phyloP scores from a whole-genome alignment of 2,329 filamentous ascomycete genomes.

The Cladophialophora immunda region DNA sequence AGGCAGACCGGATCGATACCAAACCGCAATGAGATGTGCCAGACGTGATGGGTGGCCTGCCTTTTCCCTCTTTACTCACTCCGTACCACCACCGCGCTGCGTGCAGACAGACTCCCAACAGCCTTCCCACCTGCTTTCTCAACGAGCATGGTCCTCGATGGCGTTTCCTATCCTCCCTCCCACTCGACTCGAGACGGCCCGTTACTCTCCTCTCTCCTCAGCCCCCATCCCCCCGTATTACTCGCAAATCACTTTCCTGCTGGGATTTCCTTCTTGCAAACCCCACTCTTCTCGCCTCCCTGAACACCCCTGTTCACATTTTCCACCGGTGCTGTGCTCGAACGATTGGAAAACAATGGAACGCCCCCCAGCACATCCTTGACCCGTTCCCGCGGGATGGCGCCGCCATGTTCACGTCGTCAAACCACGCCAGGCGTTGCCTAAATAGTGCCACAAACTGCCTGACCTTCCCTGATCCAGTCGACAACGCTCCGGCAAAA shows the following conservation, averaged over 20 bases:
- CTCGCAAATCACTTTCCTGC: background rate
- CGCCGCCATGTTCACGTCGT: conserved; percentile 28
- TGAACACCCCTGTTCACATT: conserved; percentile 9
- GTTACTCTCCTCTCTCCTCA: background rate
- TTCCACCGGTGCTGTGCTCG: conserved; percentile 13
- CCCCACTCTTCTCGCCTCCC: conserved; percentile 11
- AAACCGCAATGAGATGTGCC: conserved; percentile 11
- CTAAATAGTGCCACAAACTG: conserved; percentile 10
- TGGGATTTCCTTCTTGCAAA: conserved; percentile 2
- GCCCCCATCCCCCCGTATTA: conserved; percentile 3
- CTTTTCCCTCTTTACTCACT: background rate
- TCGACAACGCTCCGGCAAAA: conserved; percentile 4
- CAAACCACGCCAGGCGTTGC: conserved; percentile 22
- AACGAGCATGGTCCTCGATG: background rate
- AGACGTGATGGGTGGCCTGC: background rate
- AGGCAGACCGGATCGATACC: conserved; percentile 14
- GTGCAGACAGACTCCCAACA: background rate
- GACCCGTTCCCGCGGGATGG: conserved; percentile 31
- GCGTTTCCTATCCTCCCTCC: background rate
- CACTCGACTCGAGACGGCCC: background rate
- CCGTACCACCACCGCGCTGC: background rate
- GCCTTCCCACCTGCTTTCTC: no score
- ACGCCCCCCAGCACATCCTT: conserved; percentile 23
- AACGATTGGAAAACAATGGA: conserved; percentile 29
- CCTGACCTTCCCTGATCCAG: conserved; percentile 16